Percentiles rank a stretch among this genome's conserved stretches.
phyloP scores from a whole-genome alignment of 106 monocot species.

The Dendrobium chrysotoxum region DNA sequence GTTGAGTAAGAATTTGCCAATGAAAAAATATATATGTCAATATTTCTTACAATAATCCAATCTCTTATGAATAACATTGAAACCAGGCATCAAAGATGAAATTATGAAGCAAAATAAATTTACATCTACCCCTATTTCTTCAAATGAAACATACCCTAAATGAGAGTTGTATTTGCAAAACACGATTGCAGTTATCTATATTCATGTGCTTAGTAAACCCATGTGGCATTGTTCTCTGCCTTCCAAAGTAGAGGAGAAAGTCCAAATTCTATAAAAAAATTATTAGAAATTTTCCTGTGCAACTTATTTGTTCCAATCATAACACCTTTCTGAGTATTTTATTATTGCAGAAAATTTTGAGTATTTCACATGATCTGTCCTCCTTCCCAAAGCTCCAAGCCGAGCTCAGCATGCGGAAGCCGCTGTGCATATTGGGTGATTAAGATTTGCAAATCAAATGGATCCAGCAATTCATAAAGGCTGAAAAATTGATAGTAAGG shows the following conservation, averaged over 20 bases:
- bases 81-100: not conserved
- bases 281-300: not conserved
- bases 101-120: not conserved
- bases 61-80: not conserved
- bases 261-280: not conserved
- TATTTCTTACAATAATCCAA: not conserved
- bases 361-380: constrained; percentile 48
- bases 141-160: not conserved
- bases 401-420: constrained; percentile 97
- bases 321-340: not conserved
- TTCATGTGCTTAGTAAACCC: too few species aligned
- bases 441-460: constrained; percentile 14
- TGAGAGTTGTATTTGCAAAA: not conserved
- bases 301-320: not conserved
- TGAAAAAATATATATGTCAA: not conserved
- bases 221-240: too few species aligned
- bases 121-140: not conserved
- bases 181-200: not conserved
- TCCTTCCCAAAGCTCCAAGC: constrained; percentile 62
- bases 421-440: constrained; percentile 82
- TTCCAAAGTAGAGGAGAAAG: too few species aligned
- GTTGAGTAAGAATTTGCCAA: too few species aligned
- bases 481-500: not conserved
- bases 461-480: not conserved
- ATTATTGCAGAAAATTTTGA: constrained; percentile 62